Conservation (phyloP, 2,329 filamentous ascomycete genomes). For the Colletotrichum cuscutae region DNA sequence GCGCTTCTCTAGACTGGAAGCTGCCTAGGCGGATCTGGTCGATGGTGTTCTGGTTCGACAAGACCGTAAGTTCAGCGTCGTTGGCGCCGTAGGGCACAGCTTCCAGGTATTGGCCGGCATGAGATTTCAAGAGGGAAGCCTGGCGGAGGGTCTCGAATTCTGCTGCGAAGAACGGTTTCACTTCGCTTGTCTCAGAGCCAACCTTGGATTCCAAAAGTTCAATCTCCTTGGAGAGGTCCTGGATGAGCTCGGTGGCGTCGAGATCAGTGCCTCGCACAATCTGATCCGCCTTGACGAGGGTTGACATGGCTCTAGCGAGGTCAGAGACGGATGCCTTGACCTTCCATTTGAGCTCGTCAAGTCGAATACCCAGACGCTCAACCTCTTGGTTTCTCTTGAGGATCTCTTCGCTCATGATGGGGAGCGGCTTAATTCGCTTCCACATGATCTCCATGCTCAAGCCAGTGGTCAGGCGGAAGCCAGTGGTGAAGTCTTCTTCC, state of each 20-base stretch:
- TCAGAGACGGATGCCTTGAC: conserved; percentile 61
- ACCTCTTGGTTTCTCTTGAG: conserved; percentile 61
- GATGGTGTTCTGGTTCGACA: conserved; percentile 58
- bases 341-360: conserved; percentile 71
- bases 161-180: conserved; percentile 60
- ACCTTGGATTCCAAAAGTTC: conserved; percentile 59
- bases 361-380: conserved; percentile 66
- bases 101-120: conserved; percentile 13
- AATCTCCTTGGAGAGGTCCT: conserved; percentile 62
- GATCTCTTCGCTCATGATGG: conserved; percentile 57
- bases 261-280: conserved; percentile 59
- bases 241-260: conserved; percentile 58
- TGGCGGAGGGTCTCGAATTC: conserved; percentile 70
- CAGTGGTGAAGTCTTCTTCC: conserved; percentile 70
- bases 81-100: conserved; percentile 20
- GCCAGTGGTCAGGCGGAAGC: conserved; percentile 79
- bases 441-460: conserved; percentile 84
- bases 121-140: conserved; percentile 54
- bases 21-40: conserved; percentile 52
- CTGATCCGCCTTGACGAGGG: conserved; percentile 65
- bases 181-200: conserved; percentile 51
- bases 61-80: conserved; percentile 55
- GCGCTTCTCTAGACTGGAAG: conserved; percentile 20
- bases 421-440: conserved; percentile 74
- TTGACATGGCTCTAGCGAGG: conserved; percentile 62